Base-by-base conservation (phyloP, 78 protist species). In the Dictyostelium capitatum region DNA sequence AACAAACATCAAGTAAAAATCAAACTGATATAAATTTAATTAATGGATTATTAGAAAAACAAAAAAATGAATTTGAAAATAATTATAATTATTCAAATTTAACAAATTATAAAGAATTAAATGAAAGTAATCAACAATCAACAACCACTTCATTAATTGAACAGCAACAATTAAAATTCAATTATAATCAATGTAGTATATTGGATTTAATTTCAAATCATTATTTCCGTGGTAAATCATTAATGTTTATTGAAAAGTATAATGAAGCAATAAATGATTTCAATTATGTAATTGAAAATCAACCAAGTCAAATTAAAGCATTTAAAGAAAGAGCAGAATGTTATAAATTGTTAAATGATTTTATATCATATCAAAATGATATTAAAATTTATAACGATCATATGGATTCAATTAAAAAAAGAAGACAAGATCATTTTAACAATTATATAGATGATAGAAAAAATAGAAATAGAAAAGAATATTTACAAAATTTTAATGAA, bases 271-370 rank as follows among this genome's bases (percentile, higher is more conserved):
- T 79, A 7, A 20, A 4, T 0, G 83, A 79, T 20, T 32, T 79
- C 28, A 56, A 51, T 28, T 37, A 10, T 51, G 83, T 79, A 4
- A 79, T 79, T 54, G 47, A 79, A 37, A 23, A 37, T 15, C 50
- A 79, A 54, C 79, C 83, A 47, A n/a, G 12, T 8, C 78, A 70
- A 47, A 67, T 77, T 25, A 50, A 74, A 17, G 93, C 84, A 8
- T 87, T 47, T 12, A 23, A 57, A 65, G 84, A 77, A 51, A 74
- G 93, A 87, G 79, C 73, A 1, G 84, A 87, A 30, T 67, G 64
- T 15, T 65, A 62, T n/a, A 67, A 19, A n/a, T 1, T 5, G 4
- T 11, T 47, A 3, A 84, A 84, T 46, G 75, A 64, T 32, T 23
- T 64, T 17, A 51, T 23, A 25, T 25, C 3, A n/a, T 67, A 67